Conservation (phyloP, 345 rosid species). For the Aethionema arabicum region DNA sequence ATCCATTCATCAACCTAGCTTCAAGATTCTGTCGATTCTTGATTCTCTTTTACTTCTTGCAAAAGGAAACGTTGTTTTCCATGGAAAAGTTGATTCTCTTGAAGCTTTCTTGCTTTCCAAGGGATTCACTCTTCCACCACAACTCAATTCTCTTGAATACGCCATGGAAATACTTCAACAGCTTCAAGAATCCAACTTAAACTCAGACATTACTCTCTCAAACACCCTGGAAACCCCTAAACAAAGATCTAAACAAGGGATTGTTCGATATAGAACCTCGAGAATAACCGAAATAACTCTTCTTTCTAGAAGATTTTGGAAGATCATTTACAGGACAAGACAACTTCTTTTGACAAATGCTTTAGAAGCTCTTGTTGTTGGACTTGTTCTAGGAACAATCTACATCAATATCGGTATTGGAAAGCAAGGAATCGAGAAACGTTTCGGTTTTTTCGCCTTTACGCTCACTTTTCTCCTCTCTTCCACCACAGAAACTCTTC, state of each 20-base stretch:
- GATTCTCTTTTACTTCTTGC: conserved; percentile 63
- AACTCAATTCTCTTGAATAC: conserved; percentile 81
- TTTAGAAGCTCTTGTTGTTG: conserved; percentile 80
- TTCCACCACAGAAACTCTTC: conserved; percentile 88
- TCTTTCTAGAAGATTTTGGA: conserved; percentile 66
- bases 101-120: conserved; percentile 50
- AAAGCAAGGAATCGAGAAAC: conserved; percentile 71
- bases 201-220: conserved; percentile 27
- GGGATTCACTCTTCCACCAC: conserved; percentile 77
- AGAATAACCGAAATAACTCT: conserved; percentile 59
- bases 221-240: background rate
- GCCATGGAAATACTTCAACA: conserved; percentile 82
- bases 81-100: conserved; percentile 62
- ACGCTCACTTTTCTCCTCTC: conserved; percentile 94
- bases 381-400: conserved; percentile 86
- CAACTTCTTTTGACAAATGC: conserved; percentile 83
- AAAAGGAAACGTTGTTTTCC: conserved; percentile 74
- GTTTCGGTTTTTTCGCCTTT: conserved; percentile 90
- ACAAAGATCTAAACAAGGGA: conserved; percentile 13
- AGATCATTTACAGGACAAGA: conserved; percentile 76
- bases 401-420: conserved; percentile 71
- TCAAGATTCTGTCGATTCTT: conserved; percentile 77
- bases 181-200: conserved; percentile 41
- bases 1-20: conserved; percentile 95
- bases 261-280: conserved; percentile 50